phyloP scores from a whole-genome alignment of 2,329 filamentous ascomycete genomes.

The Trichophyton rubrum region DNA sequence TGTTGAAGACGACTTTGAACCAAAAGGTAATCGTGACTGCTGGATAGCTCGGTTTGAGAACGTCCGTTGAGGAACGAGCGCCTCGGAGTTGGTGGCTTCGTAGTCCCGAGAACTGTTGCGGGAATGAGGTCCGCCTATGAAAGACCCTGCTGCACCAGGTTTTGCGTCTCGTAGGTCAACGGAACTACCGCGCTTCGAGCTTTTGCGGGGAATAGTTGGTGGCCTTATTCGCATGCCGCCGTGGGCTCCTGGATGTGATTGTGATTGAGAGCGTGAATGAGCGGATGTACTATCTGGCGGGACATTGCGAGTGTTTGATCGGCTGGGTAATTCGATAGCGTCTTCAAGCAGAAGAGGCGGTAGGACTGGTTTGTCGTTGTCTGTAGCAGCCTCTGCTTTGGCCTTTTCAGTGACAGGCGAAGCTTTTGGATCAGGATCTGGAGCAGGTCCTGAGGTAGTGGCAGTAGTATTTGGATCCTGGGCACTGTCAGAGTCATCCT shows the following conservation, averaged over 20 bases:
- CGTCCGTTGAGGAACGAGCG: background rate
- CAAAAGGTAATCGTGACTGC: slow-evolving; percentile 30
- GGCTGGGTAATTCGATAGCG: slow-evolving; percentile 51
- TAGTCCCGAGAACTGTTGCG: slow-evolving; percentile 6
- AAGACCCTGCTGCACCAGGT: background rate
- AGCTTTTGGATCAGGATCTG: slow-evolving; percentile 9
- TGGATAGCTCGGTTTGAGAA: background rate
- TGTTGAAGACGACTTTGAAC: slow-evolving; percentile 25
- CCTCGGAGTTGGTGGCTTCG: background rate
- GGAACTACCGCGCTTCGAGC: slow-evolving; percentile 45
- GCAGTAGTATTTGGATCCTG: slow-evolving; percentile 12
- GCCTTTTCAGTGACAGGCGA: background rate
- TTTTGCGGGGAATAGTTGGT: slow-evolving; percentile 57
- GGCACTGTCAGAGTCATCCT: slow-evolving; percentile 37
- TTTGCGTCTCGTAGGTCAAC: slow-evolving; percentile 7
- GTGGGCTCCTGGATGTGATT: background rate
- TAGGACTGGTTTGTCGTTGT: slow-evolving; percentile 40
- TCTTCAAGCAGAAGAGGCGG: slow-evolving; percentile 49
- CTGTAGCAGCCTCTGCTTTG: background rate
- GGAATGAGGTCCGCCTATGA: slow-evolving; percentile 10
- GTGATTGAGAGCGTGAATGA: slow-evolving; percentile 15
- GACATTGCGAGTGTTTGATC: slow-evolving; percentile 45
- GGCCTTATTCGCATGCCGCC: slow-evolving; percentile 28
- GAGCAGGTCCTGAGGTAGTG: background rate
- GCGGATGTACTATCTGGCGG: slow-evolving; percentile 13